Evolutionary conservation across 352 stramenopile genomes (phyloP), one percentile per base, ranked within the genome.

Genomic region (Phytopythium cucurbitacearum): DNA sequence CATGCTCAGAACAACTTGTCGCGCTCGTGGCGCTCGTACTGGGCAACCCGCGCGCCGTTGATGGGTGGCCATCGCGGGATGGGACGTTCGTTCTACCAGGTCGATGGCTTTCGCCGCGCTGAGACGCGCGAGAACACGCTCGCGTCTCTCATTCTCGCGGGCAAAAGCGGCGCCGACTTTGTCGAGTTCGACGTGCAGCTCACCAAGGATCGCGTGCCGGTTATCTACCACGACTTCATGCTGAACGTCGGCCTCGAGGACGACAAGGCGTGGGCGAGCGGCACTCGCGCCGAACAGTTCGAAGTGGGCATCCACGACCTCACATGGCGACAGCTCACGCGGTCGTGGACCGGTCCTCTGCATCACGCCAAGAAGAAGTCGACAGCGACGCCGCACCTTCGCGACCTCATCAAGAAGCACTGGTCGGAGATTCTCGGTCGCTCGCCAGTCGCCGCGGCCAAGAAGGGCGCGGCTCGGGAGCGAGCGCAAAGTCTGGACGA

Each of bases 101-200:
- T 90, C 0, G 65, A 64, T 5, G 70, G 62, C 1, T 83, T 71
- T 34, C 75, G 77, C 32, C 69, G 85, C 48, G 77, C 80, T 6
- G 45, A 85, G 9, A 89, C 75, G 0, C 74, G 83, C 37, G 83
- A 93, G 64, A 93, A 93, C 43, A 90, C 80, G 6, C 53, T 93
- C 4, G 67, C 77, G 8, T 91, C 80, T 21, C 84, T 93, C 49
- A 73, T 91, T 51, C 56, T 93, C 11, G 83, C 80, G 7, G 76
- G 79, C 34, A 61, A 65, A 9, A 83, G 66, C 38, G 80, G 83
- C 46, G 83, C 83, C 9, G 78, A 93, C 52, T 89, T 88, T 59
- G 79, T 93, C 15, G 83, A 93, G 53, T 91, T 93, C 61, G 83
- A 93, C 52, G 83, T 93, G 1, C 83, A 93, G 57, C 60, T 93